Evolutionary conservation across 129 eudicot species (phyloP), one percentile per base, ranked within the genome.

Genomic region (Tagetes erecta): DNA sequence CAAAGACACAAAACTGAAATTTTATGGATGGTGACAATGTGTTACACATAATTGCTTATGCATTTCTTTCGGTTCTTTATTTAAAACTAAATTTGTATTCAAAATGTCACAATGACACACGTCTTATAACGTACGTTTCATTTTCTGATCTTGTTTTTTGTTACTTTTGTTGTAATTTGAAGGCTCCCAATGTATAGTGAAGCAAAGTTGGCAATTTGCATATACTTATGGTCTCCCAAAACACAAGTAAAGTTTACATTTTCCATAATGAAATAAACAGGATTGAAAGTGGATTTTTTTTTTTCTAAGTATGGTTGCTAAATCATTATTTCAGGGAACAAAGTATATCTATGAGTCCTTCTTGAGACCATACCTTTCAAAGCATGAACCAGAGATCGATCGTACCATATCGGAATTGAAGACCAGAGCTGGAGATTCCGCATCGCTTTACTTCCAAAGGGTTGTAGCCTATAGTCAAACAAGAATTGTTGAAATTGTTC

Each of bases 141-240:
- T 13, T 13, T n/a, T 27, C 10, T 59, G 2, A 3, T 3, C 1
- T 59, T 53, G 33, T 14, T 9, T 33, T 9, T 36, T 57, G 68
- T 33, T 7, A 66, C 12, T 40, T 27, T 80, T 70, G 53, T 30
- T 87, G 76, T 77, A 93, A 12, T 10, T 14, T 63, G 51, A 36
- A 74, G 98, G 98, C 85, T 93, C 82, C 96, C 98, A 4, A 84
- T 93, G 98, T 90, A 90, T 72, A 83, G 96, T 81, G 98, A 93
- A 88, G 95, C 92, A 31, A 93, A 93, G 73, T 45, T 93, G 87
- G 96, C 84, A 55, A 83, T 93, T 75, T 80, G 85, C 64, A 84
- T 93, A 71, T 93, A 84, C 78, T 74, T 93, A 73, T 93, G 98
- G 98, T 83, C 64, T 84, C 98, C 96, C 46, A 90, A 86, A 84